A percentile compares a stretch with the other conserved stretches of the same genome.
phyloP scores from a whole-genome alignment of 2,329 filamentous ascomycete species.

The Aspergillus pseudotamarii region DNA sequence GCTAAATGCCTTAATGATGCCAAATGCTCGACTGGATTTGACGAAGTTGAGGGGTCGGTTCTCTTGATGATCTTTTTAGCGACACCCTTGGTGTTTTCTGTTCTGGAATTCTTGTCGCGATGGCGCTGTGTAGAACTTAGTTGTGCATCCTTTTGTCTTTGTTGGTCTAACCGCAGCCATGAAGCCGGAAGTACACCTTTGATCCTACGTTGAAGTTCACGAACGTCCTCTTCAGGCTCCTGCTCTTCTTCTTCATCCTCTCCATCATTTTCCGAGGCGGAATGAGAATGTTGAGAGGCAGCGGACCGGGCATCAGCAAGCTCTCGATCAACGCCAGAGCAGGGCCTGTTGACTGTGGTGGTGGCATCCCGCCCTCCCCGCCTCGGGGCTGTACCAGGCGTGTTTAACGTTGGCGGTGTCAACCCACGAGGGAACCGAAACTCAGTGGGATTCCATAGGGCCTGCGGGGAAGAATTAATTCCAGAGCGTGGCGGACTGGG shows the following conservation, averaged over 20 bases:
- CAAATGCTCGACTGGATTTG: conserved; percentile 17
- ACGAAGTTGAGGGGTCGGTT: conserved; percentile 16
- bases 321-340: conserved; percentile 18
- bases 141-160: conserved; percentile 32
- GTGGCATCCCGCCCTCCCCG: conserved; percentile 18
- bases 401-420: conserved; percentile 31
- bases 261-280: conserved; percentile 15
- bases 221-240: conserved; percentile 31
- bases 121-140: conserved; percentile 20
- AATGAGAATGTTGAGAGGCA: conserved; percentile 21
- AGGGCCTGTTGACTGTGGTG: conserved; percentile 16
- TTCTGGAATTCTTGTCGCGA: conserved; percentile 24
- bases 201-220: conserved; percentile 43
- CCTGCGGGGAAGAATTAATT: conserved; percentile 31
- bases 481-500: conserved; percentile 46
- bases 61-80: conserved; percentile 36
- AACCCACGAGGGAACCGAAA: conserved; percentile 44
- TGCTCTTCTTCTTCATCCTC: conserved; percentile 15
- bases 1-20: conserved; percentile 26
- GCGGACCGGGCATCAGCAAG: conserved; percentile 22
- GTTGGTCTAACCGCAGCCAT: conserved; percentile 47
- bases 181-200: conserved; percentile 54
- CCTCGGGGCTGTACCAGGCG: conserved; percentile 28
- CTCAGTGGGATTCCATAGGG: conserved; percentile 23
- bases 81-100: conserved; percentile 36